Evolutionary conservation across 805 yeast genomes (phyloP).

Genomic region (Kregervanrija fluxuum): DNA sequence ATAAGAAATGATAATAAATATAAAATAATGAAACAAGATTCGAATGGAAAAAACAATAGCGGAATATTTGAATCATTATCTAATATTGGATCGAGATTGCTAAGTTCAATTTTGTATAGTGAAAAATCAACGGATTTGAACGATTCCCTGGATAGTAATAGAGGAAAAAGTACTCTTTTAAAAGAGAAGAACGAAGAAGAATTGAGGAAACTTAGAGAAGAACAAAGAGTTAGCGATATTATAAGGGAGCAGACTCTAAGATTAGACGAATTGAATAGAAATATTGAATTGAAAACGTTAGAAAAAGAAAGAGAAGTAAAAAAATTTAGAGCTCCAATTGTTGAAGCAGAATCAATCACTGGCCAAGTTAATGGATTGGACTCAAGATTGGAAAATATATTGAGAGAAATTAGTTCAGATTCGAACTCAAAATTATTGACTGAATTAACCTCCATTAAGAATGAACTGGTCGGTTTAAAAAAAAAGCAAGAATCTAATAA

Average conservation of each 20-base stretch:
- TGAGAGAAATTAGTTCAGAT: constrained; percentile 14
- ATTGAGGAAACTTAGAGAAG: background rate
- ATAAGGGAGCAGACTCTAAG: background rate
- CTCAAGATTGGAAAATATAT: constrained; percentile 10
- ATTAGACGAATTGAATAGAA: constrained; percentile 9
- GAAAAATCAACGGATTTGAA: constrained; percentile 13
- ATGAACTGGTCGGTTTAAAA: constrained; percentile 17
- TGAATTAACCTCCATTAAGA: constrained; percentile 16
- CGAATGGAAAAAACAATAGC: constrained; percentile 6
- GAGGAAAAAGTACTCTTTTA: background rate
- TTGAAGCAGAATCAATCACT: constrained; percentile 7
- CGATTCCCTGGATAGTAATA: background rate
- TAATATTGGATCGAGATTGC: constrained; percentile 21
- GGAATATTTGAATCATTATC: constrained; percentile 22
- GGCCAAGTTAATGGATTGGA: constrained; percentile 5
- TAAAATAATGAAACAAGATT: constrained; percentile 3
- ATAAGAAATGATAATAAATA: background rate
- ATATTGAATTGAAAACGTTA: constrained; percentile 2
- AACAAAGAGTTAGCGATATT: too few species aligned
- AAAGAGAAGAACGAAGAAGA: background rate
- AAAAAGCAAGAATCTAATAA: constrained; percentile 39
- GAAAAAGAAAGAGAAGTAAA: background rate
- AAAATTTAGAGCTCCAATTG: constrained; percentile 1
- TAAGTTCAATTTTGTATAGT: constrained; percentile 23
- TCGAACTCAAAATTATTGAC: constrained; percentile 12